A percentile compares a stretch with the other conserved stretches of the same genome.
Evolutionary conservation across 2,329 filamentous ascomycete genomes (phyloP).

Genomic region (Diaporthe ampelina): DNA sequence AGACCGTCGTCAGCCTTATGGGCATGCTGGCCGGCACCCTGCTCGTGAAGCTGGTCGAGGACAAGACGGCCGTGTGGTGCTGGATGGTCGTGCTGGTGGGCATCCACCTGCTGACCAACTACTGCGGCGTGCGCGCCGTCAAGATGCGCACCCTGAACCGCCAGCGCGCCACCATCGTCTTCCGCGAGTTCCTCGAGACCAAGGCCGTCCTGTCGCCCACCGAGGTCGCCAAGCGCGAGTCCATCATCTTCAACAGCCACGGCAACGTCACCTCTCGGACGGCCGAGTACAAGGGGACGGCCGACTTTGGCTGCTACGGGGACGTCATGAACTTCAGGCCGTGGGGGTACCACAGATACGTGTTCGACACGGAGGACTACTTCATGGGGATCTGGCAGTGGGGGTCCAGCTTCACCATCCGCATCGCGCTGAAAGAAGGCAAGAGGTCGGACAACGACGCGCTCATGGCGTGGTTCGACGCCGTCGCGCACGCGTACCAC

Average conservation of each 20-base stretch:
- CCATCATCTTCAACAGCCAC: constrained; percentile 70
- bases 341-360: constrained; percentile 52
- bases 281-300: constrained; percentile 51
- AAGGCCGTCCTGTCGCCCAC: constrained; percentile 71
- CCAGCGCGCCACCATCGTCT: constrained; percentile 85
- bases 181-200: constrained; percentile 68
- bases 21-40: constrained; percentile 89
- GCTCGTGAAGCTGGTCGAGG: constrained; percentile 82
- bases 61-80: constrained; percentile 79
- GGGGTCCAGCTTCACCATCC: constrained; percentile 65
- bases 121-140: constrained; percentile 86
- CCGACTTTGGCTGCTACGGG: constrained; percentile 56
- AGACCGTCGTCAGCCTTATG: constrained; percentile 90
- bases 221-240: constrained; percentile 75
- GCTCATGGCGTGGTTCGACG: constrained; percentile 56
- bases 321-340: constrained; percentile 51
- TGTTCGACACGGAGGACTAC: constrained; percentile 64
- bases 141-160: constrained; percentile 88
- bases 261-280: constrained; percentile 58
- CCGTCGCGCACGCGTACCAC: constrained; percentile 57
- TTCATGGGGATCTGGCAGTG: constrained; percentile 69
- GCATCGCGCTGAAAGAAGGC: constrained; percentile 70
- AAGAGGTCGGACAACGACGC: constrained; percentile 52
- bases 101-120: constrained; percentile 87
- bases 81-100: constrained; percentile 79